Evolutionary conservation across 768 basidiomycete genomes (phyloP).

Genomic region (Pleurotus cornucopiae): DNA sequence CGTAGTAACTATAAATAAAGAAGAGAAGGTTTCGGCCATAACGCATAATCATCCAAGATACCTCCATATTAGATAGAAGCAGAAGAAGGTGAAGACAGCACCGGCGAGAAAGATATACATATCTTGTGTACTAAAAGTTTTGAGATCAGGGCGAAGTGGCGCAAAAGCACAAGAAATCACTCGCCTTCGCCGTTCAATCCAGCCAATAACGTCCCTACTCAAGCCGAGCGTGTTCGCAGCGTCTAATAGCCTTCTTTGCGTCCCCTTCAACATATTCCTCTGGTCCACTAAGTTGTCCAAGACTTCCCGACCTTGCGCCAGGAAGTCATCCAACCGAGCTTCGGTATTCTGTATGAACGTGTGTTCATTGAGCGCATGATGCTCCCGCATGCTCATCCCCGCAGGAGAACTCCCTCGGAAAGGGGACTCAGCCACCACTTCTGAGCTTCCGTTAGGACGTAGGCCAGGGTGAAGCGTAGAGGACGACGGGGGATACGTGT

Average conservation of each 20-base stretch:
- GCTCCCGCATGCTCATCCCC: slow-evolving; percentile 57
- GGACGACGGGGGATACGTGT: slow-evolving; percentile 35
- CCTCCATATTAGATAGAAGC: slow-evolving; percentile 90
- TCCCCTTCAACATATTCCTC: slow-evolving; percentile 92
- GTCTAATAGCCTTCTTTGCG: slow-evolving; percentile 78
- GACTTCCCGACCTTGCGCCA: slow-evolving; percentile 89
- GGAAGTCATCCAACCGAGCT: slow-evolving; percentile 78
- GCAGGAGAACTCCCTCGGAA: slow-evolving; percentile 59
- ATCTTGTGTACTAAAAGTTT: slow-evolving; percentile 74
- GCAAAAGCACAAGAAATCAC: slow-evolving; percentile 18
- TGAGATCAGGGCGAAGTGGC: slow-evolving; percentile 3
- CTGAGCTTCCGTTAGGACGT: slow-evolving; percentile 30
- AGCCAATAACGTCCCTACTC: slow-evolving; percentile 91
- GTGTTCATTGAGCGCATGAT: slow-evolving; percentile 83
- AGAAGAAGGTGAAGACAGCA: slow-evolving; percentile 83
- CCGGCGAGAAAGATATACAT: slow-evolving; percentile 91
- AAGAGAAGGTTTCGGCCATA: not conserved
- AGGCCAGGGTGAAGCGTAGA: slow-evolving; percentile 49
- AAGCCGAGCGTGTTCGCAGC: slow-evolving; percentile 93
- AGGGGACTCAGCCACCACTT: slow-evolving; percentile 73
- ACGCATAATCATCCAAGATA: slow-evolving; percentile 62
- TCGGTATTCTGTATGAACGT: slow-evolving; percentile 85
- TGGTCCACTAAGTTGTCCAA: slow-evolving; percentile 92
- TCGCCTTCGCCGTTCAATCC: slow-evolving; percentile 94
- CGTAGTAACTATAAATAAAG: not conserved